Evolutionary conservation across 345 rosid genomes (phyloP).

Genomic region (Raphanus raphanistrum): DNA sequence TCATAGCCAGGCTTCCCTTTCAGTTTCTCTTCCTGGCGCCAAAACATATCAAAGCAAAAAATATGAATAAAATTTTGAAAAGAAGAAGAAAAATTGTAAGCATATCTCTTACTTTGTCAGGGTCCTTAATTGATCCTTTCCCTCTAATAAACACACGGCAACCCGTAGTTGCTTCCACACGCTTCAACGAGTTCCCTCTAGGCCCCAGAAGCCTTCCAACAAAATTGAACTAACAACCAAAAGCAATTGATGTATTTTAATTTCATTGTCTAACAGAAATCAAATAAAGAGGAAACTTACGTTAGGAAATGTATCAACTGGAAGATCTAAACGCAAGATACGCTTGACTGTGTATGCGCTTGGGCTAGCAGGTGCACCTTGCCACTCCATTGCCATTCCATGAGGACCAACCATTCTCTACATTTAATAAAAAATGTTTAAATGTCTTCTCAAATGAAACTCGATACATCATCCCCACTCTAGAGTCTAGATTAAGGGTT

Average conservation of each 20-base stretch:
- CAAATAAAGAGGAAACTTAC: slow-evolving; percentile 20
- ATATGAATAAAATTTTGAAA: neutral
- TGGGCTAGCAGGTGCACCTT: slow-evolving; percentile 95
- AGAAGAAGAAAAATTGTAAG: neutral
- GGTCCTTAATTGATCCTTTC: slow-evolving; percentile 97
- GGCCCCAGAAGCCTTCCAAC: slow-evolving; percentile 98
- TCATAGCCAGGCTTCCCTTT: slow-evolving; percentile 76
- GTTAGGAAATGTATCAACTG: slow-evolving; percentile 64
- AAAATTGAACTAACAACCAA: slow-evolving; percentile 75
- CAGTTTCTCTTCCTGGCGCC: slow-evolving; percentile 65
- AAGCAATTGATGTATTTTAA: neutral
- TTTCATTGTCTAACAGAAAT: slow-evolving; percentile 15
- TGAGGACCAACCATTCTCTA: slow-evolving; percentile 85
- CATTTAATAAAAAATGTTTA: slow-evolving; percentile 2
- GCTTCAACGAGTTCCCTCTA: slow-evolving; percentile 95
- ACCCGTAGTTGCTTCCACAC: slow-evolving; percentile 97
- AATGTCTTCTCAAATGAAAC: neutral
- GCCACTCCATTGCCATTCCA: slow-evolving; percentile 99
- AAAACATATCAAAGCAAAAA: slow-evolving; percentile 22
- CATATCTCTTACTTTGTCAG: slow-evolving; percentile 68
- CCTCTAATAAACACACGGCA: slow-evolving; percentile 98
- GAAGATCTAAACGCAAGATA: slow-evolving; percentile 97
- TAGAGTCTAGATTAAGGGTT: slow-evolving; percentile 6
- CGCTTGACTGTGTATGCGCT: slow-evolving; percentile 90
- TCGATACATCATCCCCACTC: neutral